Evolutionary conservation across 129 eudicot species (phyloP), one percentile per base, ranked within the genome.

Genomic region (Chrysanthemum seticuspe): DNA sequence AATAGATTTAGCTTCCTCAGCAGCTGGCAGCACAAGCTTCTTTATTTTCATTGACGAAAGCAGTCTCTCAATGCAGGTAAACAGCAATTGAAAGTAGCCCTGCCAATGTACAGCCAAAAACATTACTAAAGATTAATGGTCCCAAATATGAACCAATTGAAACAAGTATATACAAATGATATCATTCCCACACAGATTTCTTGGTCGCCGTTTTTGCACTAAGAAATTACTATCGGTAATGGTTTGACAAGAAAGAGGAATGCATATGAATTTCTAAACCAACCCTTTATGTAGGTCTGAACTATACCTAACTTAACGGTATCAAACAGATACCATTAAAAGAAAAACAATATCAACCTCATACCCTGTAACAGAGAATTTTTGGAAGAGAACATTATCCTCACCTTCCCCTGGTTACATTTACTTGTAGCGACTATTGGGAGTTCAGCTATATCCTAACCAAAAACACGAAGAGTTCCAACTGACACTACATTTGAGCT

Each of bases 341-440:
- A n/a, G 10, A 34, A 16, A 53, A 6, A 36, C 50, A 16, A 36
- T 6, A 19, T 3, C 7, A 34, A 15, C 47, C 10, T 40, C 47
- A 0, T 6, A 40, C 10, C 47, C 47, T 40, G 0, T 40, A 40
- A 40, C 47, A 2, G 47, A 40, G 6, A 23, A 0, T 40, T 1
- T 40, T 40, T 40, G 10, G 47, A 40, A 40, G 10, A 40, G 47
- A 40, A 6, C 31, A 53, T 10, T 45, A 70, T 27, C 57, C 84
- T 79, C 67, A 94, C 99, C 93, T 95, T 86, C 76, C 97, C 89
- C 56, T 90, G 97, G 83, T 85, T 81, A 69, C 79, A 81, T 68
- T 69, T 83, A 62, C 87, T 86, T 54, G 99, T 95, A 44, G 99
- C 99, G 68, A 85, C 99, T 52, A 95, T 74, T 1, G 99, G 99